phyloP scores from a whole-genome alignment of 1,284 basidiomycete species.

The Cutaneotrichosporon cavernicola region DNA sequence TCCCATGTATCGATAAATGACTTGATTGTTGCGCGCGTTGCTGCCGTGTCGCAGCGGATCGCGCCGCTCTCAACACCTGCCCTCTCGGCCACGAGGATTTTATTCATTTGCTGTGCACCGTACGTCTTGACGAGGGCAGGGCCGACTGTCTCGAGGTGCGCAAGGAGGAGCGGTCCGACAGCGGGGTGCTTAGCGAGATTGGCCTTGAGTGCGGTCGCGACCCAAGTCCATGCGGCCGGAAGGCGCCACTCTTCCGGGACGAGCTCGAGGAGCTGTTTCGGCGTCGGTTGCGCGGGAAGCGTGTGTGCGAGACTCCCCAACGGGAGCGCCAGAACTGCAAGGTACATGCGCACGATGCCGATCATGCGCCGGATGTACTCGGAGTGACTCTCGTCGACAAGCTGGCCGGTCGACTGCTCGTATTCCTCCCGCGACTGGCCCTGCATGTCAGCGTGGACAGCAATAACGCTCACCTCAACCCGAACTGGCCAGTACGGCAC shows the following conservation, averaged over 20 bases:
- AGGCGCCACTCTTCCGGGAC: constrained; percentile 63
- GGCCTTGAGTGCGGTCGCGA: constrained; percentile 46
- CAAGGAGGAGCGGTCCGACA: constrained; percentile 54
- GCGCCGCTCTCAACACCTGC: constrained; percentile 51
- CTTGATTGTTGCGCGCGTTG: constrained; percentile 35
- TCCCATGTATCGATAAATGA: constrained; percentile 31
- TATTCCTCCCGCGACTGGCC: constrained; percentile 60
- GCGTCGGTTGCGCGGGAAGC: constrained; percentile 35
- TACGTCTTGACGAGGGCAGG: constrained; percentile 62
- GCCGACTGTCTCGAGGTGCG: constrained; percentile 72
- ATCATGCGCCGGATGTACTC: constrained; percentile 74
- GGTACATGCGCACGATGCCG: constrained; percentile 85
- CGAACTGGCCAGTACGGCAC: constrained; percentile 54
- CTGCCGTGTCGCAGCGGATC: constrained; percentile 39
- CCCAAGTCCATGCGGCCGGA: constrained; percentile 67
- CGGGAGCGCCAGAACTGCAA: constrained; percentile 65
- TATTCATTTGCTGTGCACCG: constrained; percentile 71
- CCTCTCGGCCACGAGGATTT: constrained; percentile 66
- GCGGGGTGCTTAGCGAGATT: constrained; percentile 31
- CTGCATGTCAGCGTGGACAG: constrained; percentile 23
- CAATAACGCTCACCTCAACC: constrained; percentile 35
- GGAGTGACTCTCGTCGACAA: constrained; percentile 58
- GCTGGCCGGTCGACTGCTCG: constrained; percentile 66
- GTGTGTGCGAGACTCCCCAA: constrained; percentile 42
- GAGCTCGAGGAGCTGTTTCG: constrained; percentile 50